These are phyloP conservation scores for Rhododendron vialii DNA, from an alignment of 148 eudicot genomes.

Conservation along the genomic window DNA sequence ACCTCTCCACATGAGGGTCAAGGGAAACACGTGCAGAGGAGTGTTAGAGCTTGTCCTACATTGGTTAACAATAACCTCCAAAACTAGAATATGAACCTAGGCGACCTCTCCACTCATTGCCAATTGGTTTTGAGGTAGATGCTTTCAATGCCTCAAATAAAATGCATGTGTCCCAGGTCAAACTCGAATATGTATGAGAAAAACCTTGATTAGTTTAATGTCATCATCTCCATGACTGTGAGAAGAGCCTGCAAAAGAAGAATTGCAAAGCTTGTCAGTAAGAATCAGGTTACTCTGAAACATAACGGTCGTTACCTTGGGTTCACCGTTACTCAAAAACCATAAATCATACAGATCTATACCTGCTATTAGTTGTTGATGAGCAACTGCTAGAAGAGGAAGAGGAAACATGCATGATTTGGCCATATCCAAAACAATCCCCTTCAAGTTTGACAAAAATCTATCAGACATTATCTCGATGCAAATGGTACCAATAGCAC, in stretches of 20 bases:
- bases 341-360: constrained; percentile 9
- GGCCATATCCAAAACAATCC: constrained; percentile 61
- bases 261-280: constrained; percentile 13
- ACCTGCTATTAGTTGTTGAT: constrained; percentile 95
- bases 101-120: background rate
- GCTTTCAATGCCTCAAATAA: background rate
- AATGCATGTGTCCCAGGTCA: background rate
- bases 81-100: background rate
- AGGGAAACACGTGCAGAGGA: background rate
- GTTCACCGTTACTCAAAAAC: background rate
- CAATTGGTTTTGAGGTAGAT: background rate
- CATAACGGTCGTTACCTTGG: background rate
- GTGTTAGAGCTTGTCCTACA: background rate
- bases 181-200: background rate
- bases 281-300: constrained; percentile 7
- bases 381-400: constrained; percentile 87
- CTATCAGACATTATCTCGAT: background rate
- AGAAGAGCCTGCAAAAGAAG: constrained; percentile 47
- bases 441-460: constrained; percentile 44
- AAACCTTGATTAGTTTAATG: constrained; percentile 64
- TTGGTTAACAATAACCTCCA: background rate
- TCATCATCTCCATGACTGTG: constrained; percentile 32
- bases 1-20: background rate
- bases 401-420: constrained; percentile 86
- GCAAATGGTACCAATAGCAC: constrained; percentile 14